Base-by-base conservation (phyloP, 768 basidiomycete species). In the Trametes villosa region DNA sequence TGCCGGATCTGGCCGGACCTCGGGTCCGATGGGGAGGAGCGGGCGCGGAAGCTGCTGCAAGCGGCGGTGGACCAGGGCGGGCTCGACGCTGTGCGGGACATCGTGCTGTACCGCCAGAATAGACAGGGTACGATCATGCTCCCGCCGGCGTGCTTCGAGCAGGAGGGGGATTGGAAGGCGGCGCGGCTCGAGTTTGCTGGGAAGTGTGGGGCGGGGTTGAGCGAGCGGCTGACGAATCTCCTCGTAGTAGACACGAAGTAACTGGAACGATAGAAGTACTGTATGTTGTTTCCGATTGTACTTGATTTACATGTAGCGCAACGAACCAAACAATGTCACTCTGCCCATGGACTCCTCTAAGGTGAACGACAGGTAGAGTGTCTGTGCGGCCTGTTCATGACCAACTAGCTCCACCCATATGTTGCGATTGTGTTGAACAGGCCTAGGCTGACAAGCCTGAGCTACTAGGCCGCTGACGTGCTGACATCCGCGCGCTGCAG, bases 1-100 rank as follows among this genome's bases (percentile, higher is more conserved):
- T 81, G 80, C 49, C 86, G 79, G 65, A 83, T 94, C 27, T 94
- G 92, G 92, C 79, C 76, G 3, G 90, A 91, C 68, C 67, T 89
- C 40, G 66, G 65, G n/a, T 68, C 64, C 2, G 54, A 29, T 15
- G 46, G 22, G 62, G 76, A 81, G 60, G 74, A 72, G 58, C 67
- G 64, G 38, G 72, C 71, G 22, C 52, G 46, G 54, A 83, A 79
- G 64, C 67, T 91, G 57, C 68, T 91, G 59, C 77, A 75, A 65
- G 79, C 78, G 17, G 72, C 91, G 13, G 73, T 86, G 0, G 72
- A 68, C 17, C 85, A 84, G 66, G 87, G 86, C 0, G 72, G 74
- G 15, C 66, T 66, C 40, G 77, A 79, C 6, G 70, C 79, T 18
- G 77, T 90, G 22, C 73, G 72, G 63, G 83, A 86, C 30, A 75